Conservation (phyloP, 441 rosid species). For the Adansonia grandidieri region DNA sequence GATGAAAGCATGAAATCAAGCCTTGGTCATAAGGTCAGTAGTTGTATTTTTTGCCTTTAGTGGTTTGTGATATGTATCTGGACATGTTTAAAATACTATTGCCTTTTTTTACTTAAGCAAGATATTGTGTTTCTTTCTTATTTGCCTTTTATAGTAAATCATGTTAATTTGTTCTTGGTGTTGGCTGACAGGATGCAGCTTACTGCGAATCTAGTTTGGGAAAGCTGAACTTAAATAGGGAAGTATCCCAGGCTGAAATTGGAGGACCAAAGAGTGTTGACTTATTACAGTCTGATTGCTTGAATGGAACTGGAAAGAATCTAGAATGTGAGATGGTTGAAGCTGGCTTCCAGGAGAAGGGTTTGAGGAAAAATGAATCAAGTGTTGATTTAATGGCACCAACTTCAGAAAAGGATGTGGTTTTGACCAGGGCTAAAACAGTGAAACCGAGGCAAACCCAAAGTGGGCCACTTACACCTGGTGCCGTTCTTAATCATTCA, state of each 20-base stretch:
- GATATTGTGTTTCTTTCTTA: conserved; percentile 3
- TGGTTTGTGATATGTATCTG: neutral
- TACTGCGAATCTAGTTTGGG: conserved; percentile 36
- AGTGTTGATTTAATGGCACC: conserved; percentile 54
- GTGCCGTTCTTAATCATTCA: conserved; percentile 59
- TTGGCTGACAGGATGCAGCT: conserved; percentile 43
- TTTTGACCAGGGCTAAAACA: conserved; percentile 51
- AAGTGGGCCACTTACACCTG: conserved; percentile 89
- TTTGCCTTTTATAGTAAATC: neutral
- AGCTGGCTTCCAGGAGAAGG: conserved; percentile 44
- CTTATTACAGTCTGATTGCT: conserved; percentile 42
- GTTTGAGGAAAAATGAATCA: conserved; percentile 48
- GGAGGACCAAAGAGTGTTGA: conserved; percentile 38
- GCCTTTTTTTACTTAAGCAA: neutral
- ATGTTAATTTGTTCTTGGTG: conserved; percentile 20
- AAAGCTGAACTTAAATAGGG: conserved; percentile 39
- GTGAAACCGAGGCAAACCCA: conserved; percentile 71
- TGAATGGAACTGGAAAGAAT: conserved; percentile 56
- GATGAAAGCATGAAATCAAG: conserved; percentile 48
- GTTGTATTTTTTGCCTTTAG: conserved; percentile 10
- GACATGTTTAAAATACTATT: conserved; percentile 15
- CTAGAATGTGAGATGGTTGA: conserved; percentile 48
- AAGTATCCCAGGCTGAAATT: conserved; percentile 43
- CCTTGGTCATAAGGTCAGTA: conserved; percentile 30
- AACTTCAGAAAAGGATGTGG: conserved; percentile 55